Evolutionary conservation across 2,329 filamentous ascomycete genomes (phyloP).

Genomic region (Neonectria neomacrospora): DNA sequence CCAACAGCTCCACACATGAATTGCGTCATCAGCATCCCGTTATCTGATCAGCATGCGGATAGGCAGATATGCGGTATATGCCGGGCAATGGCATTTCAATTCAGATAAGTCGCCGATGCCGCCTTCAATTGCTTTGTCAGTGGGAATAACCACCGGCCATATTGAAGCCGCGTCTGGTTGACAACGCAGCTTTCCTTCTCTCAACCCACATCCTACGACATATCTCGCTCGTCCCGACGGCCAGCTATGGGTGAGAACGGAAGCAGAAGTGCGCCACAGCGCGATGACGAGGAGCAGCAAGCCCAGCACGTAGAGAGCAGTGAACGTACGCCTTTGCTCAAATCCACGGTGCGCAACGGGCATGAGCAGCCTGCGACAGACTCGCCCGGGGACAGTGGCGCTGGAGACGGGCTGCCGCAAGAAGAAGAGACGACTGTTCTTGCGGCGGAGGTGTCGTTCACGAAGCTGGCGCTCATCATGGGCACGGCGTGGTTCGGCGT

Average conservation of each 20-base stretch:
- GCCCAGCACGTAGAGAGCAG: conserved; percentile 20
- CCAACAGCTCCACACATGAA: conserved; percentile 9
- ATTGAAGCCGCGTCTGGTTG: background rate
- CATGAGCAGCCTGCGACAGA: conserved; percentile 28
- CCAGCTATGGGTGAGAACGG: conserved; percentile 34
- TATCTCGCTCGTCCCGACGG: background rate
- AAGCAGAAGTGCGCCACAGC: conserved; percentile 21
- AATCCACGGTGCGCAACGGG: conserved; percentile 27
- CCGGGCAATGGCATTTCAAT: background rate
- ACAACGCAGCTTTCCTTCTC: background rate
- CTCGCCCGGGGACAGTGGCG: conserved; percentile 18
- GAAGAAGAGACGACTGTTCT: conserved; percentile 60
- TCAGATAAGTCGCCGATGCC: background rate
- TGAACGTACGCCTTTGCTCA: conserved; percentile 46
- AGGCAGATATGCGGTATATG: background rate
- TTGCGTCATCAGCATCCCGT: conserved; percentile 4
- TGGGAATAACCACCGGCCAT: background rate
- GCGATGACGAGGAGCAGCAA: conserved; percentile 32
- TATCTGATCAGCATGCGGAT: conserved; percentile 4
- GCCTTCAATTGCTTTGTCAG: background rate
- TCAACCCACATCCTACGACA: background rate
- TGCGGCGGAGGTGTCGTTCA: conserved; percentile 59
- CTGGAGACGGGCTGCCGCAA: conserved; percentile 45
- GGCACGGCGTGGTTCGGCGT: conserved; percentile 68
- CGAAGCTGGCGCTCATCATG: conserved; percentile 65